These are phyloP conservation scores for Lyophyllum decastes DNA, from an alignment of 768 basidiomycete species.

Conservation along the genomic window DNA sequence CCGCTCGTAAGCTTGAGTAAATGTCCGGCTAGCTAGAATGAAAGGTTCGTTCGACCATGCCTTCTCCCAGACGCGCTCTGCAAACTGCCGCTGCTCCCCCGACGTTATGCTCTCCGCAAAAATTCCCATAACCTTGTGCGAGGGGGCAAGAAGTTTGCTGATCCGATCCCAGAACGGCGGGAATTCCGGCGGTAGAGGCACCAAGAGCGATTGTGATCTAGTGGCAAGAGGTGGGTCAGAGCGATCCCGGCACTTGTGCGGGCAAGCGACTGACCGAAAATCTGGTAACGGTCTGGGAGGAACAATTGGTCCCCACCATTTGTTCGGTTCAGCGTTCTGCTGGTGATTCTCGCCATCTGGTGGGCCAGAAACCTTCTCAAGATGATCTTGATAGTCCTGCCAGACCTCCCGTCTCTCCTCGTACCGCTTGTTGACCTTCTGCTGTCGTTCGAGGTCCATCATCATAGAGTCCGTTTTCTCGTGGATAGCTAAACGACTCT, in stretches of 20 bases:
- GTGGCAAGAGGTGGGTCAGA: background rate
- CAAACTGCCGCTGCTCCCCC: conserved; percentile 62
- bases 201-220: conserved; percentile 54
- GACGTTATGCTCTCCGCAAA: conserved; percentile 54
- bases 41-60: conserved; percentile 64
- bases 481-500: conserved; percentile 49
- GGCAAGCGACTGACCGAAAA: conserved; percentile 28
- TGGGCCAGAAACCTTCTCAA: conserved; percentile 26
- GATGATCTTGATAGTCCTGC: conserved; percentile 53
- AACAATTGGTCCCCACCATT: conserved; percentile 41
- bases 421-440: conserved; percentile 37
- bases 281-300: conserved; percentile 43
- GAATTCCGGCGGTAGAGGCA: conserved; percentile 59
- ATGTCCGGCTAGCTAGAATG: conserved; percentile 42
- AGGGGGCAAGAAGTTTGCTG: conserved; percentile 56
- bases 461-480: conserved; percentile 65
- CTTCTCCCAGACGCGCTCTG: conserved; percentile 61
- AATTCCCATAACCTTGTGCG: conserved; percentile 50
- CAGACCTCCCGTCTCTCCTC: conserved; percentile 44
- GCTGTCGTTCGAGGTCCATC: conserved; percentile 54
- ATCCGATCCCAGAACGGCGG: conserved; percentile 56
- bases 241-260: background rate
- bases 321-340: conserved; percentile 23
- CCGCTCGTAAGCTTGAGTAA: conserved; percentile 40
- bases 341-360: conserved; percentile 17